These are phyloP conservation scores for Daldinia bambusicola DNA, from an alignment of 495 filamentous ascomycete species.

Conservation along the genomic window DNA sequence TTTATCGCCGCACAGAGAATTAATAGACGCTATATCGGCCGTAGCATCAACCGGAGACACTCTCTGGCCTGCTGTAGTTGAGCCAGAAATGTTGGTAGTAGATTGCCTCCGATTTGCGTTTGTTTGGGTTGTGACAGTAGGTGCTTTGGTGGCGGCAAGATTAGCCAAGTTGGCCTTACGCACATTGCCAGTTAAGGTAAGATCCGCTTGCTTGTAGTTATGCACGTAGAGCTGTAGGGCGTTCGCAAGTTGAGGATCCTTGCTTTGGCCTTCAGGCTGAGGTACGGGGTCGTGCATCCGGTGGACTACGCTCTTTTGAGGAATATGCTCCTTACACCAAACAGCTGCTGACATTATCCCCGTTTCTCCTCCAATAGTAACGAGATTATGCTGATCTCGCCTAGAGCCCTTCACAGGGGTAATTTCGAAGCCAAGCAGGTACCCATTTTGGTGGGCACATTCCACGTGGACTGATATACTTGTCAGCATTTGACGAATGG, in stretches of 20 bases:
- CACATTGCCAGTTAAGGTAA: slow-evolving; percentile 87
- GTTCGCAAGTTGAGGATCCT: slow-evolving; percentile 57
- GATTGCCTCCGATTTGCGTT: slow-evolving; percentile 53
- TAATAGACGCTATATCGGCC: slow-evolving; percentile 23
- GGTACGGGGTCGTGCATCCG: slow-evolving; percentile 77
- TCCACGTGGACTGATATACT: slow-evolving; percentile 77
- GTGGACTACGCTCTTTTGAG: slow-evolving; percentile 75
- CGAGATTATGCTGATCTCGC: slow-evolving; percentile 75
- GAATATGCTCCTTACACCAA: slow-evolving; percentile 88
- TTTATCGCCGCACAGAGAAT: slow-evolving; percentile 52
- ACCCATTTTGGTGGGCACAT: slow-evolving; percentile 86
- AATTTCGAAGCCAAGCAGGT: slow-evolving; percentile 88
- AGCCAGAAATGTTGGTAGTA: slow-evolving; percentile 41
- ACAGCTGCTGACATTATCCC: slow-evolving; percentile 81
- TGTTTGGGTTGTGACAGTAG: slow-evolving; percentile 39
- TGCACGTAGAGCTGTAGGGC: slow-evolving; percentile 86
- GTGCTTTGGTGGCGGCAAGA: slow-evolving; percentile 54
- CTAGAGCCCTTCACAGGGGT: slow-evolving; percentile 88
- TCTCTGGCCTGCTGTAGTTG: slow-evolving; percentile 23
- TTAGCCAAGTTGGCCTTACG: slow-evolving; percentile 76
- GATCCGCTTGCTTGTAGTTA: slow-evolving; percentile 94
- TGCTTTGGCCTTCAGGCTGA: slow-evolving; percentile 58
- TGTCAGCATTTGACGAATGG: slow-evolving; percentile 27
- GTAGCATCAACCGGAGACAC: slow-evolving; percentile 27
- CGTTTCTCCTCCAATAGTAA: slow-evolving; percentile 78